These are phyloP conservation scores for Lepiota brunneoincarnata DNA, from an alignment of 768 basidiomycete genomes.

Conservation along the genomic window DNA sequence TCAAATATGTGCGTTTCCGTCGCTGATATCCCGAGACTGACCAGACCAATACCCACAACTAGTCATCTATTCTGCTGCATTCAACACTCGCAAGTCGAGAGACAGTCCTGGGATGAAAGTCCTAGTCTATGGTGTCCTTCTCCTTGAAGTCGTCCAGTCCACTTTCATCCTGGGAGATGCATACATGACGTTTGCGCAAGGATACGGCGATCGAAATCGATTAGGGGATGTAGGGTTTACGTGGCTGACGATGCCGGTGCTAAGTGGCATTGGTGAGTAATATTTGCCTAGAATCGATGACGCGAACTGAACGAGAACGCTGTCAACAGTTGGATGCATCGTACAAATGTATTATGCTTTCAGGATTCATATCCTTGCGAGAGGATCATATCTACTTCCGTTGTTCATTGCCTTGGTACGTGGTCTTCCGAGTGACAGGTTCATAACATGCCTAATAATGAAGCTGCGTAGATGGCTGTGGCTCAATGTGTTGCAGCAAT, in stretches of 20 bases:
- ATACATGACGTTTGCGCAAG: slow-evolving; percentile 22
- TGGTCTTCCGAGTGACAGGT: too few relatives aligned
- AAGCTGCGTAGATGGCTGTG: neutral
- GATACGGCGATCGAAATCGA: slow-evolving; percentile 21
- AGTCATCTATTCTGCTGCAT: slow-evolving; percentile 31
- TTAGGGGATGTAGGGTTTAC: slow-evolving; percentile 19
- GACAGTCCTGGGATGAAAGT: slow-evolving; percentile 25
- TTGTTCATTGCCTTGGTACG: neutral
- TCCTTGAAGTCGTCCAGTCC: slow-evolving; percentile 28
- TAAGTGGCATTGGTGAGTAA: slow-evolving; percentile 21
- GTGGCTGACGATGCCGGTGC: slow-evolving; percentile 26
- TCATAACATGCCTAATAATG: neutral
- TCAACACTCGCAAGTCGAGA: slow-evolving; percentile 18
- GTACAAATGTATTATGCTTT: slow-evolving; percentile 7
- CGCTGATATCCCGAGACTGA: neutral
- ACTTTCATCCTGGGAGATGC: slow-evolving; percentile 22
- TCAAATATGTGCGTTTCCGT: slow-evolving; percentile 29
- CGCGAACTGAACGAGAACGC: neutral
- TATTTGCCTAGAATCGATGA: neutral
- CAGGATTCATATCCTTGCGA: slow-evolving; percentile 1
- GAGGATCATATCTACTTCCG: neutral
- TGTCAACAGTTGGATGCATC: neutral
- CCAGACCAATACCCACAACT: neutral
- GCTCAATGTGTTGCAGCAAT: slow-evolving; percentile 8
- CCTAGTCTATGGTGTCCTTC: slow-evolving; percentile 23